These are phyloP conservation scores for Phytophthora capsici DNA, from an alignment of 352 stramenopile genomes.

Conservation along the genomic window DNA sequence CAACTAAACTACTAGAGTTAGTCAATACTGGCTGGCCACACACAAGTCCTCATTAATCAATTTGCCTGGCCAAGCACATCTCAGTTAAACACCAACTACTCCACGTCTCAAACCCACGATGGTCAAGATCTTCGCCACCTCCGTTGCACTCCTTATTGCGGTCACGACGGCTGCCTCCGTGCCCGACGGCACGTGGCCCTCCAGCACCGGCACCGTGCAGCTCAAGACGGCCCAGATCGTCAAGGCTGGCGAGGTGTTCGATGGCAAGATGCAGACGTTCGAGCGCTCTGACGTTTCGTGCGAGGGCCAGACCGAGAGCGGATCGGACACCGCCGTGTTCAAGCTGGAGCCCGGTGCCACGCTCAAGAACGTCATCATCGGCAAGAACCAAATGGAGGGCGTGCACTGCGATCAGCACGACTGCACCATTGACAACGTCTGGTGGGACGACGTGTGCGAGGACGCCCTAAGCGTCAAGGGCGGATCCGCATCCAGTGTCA, in stretches of 20 bases:
- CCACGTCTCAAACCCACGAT: slow-evolving; percentile 6
- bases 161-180: slow-evolving; percentile 8
- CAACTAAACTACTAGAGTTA: background rate
- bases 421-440: slow-evolving; percentile 15
- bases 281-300: slow-evolving; percentile 51
- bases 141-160: slow-evolving; percentile 12
- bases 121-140: slow-evolving; percentile 16
- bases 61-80: background rate
- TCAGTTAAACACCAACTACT: background rate
- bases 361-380: slow-evolving; percentile 25
- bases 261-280: slow-evolving; percentile 56
- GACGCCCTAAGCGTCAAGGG: slow-evolving; percentile 40
- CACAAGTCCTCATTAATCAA: background rate
- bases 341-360: slow-evolving; percentile 27
- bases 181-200: slow-evolving; percentile 21
- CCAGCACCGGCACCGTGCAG: slow-evolving; percentile 15
- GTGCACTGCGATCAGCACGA: slow-evolving; percentile 17
- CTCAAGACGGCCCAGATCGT: slow-evolving; percentile 35
- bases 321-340: slow-evolving; percentile 41
- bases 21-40: background rate
- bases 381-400: slow-evolving; percentile 23
- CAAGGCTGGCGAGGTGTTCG: slow-evolving; percentile 34
- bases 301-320: slow-evolving; percentile 24
- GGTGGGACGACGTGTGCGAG: slow-evolving; percentile 19
- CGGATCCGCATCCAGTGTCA: slow-evolving; percentile 32